Evolutionary conservation across 108 stramenopile species (phyloP).

Genomic region (Skeletonema grethae): DNA sequence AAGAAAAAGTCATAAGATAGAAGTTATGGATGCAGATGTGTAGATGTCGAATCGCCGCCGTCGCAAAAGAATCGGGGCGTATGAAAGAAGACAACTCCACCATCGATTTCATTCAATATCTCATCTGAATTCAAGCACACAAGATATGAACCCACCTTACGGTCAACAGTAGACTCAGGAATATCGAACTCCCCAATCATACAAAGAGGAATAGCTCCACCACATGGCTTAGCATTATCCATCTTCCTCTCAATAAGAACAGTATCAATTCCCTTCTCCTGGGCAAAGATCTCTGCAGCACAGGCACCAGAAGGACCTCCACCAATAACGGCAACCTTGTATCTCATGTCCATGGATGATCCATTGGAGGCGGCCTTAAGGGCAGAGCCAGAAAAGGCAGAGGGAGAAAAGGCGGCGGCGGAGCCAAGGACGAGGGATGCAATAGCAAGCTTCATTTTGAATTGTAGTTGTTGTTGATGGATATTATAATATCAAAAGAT

Average conservation of each 20-base stretch:
- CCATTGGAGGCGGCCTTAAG: conserved; percentile 14
- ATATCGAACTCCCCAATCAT: conserved; percentile 99
- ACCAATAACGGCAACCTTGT: conserved; percentile 96
- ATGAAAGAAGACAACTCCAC: neutral
- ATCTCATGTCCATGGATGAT: conserved; percentile 65
- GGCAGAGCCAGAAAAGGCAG: conserved; percentile 19
- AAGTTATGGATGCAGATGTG: neutral
- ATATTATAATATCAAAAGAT: conserved; percentile 1
- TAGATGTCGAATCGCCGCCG: neutral
- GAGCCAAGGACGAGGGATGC: conserved; percentile 51
- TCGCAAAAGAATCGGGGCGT: neutral
- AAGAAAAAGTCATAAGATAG: neutral
- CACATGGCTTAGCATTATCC: conserved; percentile 99
- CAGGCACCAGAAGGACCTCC: conserved; percentile 97
- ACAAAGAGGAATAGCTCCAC: conserved; percentile 98
- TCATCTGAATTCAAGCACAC: neutral
- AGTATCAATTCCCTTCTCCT: conserved; percentile 93
- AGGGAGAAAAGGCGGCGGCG: conserved; percentile 57
- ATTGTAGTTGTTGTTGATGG: neutral
- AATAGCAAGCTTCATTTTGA: conserved; percentile 55
- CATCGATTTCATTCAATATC: neutral
- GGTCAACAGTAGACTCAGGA: conserved; percentile 93
- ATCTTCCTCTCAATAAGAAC: conserved; percentile 97
- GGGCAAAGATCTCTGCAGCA: conserved; percentile 97
- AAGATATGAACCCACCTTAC: conserved; percentile 78